phyloP scores from a whole-genome alignment of 1,139 yeast species.

The Hanseniaspora sp. region DNA sequence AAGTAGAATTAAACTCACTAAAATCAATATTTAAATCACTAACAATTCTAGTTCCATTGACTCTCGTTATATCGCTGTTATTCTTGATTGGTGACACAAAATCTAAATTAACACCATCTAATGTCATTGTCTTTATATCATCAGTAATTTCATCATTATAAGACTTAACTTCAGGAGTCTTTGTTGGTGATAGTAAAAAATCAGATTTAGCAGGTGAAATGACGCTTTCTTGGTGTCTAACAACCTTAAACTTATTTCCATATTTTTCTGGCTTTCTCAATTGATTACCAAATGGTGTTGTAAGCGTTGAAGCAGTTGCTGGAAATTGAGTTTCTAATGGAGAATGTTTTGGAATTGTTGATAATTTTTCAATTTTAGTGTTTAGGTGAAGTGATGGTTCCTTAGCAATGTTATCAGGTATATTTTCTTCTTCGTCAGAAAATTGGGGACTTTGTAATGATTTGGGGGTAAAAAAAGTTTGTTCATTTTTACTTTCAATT shows the following conservation, averaged over 20 bases:
- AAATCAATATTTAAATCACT: slow-evolving; percentile 15
- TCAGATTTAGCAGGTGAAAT: slow-evolving; percentile 8
- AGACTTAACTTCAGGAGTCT: slow-evolving; percentile 6
- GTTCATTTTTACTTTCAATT: not conserved
- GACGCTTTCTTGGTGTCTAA: not conserved
- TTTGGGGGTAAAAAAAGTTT: not conserved
- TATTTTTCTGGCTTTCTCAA: slow-evolving; percentile 4
- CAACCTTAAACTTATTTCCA: slow-evolving; percentile 12
- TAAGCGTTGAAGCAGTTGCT: not conserved
- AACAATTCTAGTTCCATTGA: slow-evolving; percentile 2
- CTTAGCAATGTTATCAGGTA: not conserved
- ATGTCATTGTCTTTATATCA: slow-evolving; percentile 12
- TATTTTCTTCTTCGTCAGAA: not conserved
- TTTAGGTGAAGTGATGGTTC: not conserved
- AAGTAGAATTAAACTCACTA: not conserved
- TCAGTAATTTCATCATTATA: slow-evolving; percentile 7
- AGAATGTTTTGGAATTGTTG: slow-evolving; percentile 11
- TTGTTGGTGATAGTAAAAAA: slow-evolving; percentile 2
- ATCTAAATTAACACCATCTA: slow-evolving; percentile 11
- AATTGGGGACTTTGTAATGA: not conserved
- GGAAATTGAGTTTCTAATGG: slow-evolving; percentile 13
- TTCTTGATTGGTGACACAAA: slow-evolving; percentile 8
- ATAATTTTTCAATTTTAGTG: slow-evolving; percentile 6
- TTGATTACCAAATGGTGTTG: not conserved
- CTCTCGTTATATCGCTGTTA: not conserved